Evolutionary conservation across 2,329 filamentous ascomycete genomes (phyloP).

Genomic region (Hymenotorrendiella dingleyae): DNA sequence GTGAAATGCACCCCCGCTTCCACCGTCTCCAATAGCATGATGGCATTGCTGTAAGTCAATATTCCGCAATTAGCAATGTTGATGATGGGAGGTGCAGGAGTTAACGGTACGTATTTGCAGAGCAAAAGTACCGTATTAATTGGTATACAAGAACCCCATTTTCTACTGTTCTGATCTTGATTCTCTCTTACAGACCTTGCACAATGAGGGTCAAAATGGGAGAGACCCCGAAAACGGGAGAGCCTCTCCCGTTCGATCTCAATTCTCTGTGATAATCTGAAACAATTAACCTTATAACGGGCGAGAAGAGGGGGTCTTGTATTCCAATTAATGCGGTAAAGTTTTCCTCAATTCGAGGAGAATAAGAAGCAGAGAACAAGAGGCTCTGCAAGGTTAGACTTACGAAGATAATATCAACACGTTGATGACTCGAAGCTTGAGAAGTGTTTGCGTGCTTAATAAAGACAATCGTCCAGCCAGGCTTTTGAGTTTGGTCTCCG

Average conservation of each 20-base stretch:
- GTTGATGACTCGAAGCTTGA: neutral
- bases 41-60: neutral
- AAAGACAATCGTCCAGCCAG: constrained; percentile 19
- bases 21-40: constrained; percentile 18
- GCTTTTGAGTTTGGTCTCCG: constrained; percentile 12
- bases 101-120: too few species aligned
- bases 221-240: too few species aligned
- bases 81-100: too few species aligned
- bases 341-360: neutral
- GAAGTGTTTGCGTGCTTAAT: constrained; percentile 8
- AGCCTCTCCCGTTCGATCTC: too few species aligned
- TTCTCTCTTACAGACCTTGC: too few species aligned
- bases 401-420: constrained; percentile 17
- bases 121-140: too few species aligned
- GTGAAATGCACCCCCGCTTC: constrained; percentile 16
- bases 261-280: too few species aligned
- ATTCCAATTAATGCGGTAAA: too few species aligned
- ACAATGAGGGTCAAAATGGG: too few species aligned
- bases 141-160: too few species aligned
- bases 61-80: neutral
- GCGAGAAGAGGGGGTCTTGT: too few species aligned
- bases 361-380: neutral
- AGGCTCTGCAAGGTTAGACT: neutral
- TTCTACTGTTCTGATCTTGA: neutral
- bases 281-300: too few species aligned